Percentiles rank a stretch among this genome's conserved stretches.
These are phyloP conservation scores for Aspergillus tubingensis DNA, from an alignment of 2,329 filamentous ascomycete species.

Conservation along the genomic window DNA sequence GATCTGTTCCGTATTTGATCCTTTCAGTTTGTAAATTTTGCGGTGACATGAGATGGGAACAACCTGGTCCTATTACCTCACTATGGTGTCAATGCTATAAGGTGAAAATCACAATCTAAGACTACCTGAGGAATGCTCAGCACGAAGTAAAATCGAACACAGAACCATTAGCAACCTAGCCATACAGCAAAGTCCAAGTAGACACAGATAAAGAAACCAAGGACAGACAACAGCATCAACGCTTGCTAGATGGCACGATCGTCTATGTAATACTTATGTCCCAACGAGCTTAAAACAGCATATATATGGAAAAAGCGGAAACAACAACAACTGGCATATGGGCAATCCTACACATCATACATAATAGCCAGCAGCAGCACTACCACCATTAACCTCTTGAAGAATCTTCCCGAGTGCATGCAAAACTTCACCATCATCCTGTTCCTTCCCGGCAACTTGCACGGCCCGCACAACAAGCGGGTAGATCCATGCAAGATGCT, in stretches of 20 bases:
- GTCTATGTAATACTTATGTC: background rate
- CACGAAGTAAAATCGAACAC: too few species aligned
- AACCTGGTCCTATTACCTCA: too few species aligned
- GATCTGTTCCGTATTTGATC: background rate
- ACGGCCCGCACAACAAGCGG: conserved; percentile 59
- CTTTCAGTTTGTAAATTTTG: background rate
- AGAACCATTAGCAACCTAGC: background rate
- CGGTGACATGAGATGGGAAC: too few species aligned
- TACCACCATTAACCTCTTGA: conserved; percentile 55
- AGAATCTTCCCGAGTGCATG: conserved; percentile 61
- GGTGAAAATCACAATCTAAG: too few species aligned
- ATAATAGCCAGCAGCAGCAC: conserved; percentile 38
- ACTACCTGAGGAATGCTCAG: too few species aligned
- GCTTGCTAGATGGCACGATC: background rate
- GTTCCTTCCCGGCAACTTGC: conserved; percentile 44
- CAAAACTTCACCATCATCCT: conserved; percentile 40
- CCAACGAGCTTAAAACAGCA: background rate
- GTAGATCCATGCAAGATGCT: conserved; percentile 79
- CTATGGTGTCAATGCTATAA: too few species aligned
- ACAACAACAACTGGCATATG: background rate
- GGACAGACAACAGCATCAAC: background rate
- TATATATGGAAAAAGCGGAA: background rate
- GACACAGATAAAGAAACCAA: background rate
- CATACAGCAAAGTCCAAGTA: background rate
- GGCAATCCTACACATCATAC: background rate